Conservation (phyloP, 805 yeast genomes). For the Saccharomycopsis sp. region DNA sequence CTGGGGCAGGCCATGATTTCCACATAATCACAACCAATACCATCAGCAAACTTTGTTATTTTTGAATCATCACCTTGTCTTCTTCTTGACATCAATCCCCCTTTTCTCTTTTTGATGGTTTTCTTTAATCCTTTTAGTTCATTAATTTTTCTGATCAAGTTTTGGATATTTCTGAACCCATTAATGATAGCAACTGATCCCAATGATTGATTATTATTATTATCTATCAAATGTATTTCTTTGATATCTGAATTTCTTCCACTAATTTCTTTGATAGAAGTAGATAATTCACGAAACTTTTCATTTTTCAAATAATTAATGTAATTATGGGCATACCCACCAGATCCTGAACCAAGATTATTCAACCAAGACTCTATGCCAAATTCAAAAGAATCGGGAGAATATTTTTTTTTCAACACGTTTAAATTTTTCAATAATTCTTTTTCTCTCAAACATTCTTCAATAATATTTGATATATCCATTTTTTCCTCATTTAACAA, state of each 20-base stretch:
- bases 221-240: constrained; percentile 49
- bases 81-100: constrained; percentile 24
- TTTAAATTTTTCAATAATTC: constrained; percentile 1
- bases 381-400: constrained; percentile 62
- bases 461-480: constrained; percentile 23
- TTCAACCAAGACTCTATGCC: constrained; percentile 52
- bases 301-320: constrained; percentile 31
- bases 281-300: not conserved
- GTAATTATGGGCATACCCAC: constrained; percentile 78
- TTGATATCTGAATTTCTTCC: constrained; percentile 73
- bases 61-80: constrained; percentile 3
- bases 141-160: constrained; percentile 74
- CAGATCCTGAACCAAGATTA: constrained; percentile 74
- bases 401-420: constrained; percentile 18
- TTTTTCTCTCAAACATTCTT: not conserved
- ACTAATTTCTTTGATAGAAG: constrained; percentile 25
- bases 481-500: constrained; percentile 47
- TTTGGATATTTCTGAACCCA: constrained; percentile 92
- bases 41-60: constrained; percentile 47
- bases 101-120: constrained; percentile 22
- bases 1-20: constrained; percentile 99
- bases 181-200: constrained; percentile 61
- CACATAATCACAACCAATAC: constrained; percentile 63
- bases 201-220: constrained; percentile 27
- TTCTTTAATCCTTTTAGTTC: constrained; percentile 23